These are phyloP conservation scores for Tulasnella sp. DNA, from an alignment of 768 basidiomycete genomes.

Conservation along the genomic window DNA sequence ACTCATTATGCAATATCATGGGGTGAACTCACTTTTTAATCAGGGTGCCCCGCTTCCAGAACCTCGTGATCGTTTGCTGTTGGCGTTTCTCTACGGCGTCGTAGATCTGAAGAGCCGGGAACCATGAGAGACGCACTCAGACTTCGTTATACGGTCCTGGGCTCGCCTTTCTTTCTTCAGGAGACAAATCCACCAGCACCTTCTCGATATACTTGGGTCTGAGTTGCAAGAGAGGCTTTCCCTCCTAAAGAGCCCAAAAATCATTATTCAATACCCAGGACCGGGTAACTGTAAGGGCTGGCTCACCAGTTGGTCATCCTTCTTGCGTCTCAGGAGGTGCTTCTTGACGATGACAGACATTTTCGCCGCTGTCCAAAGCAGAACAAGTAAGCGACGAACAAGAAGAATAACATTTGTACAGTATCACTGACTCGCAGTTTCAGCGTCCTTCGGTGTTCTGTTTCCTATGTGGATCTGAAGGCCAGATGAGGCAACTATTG, in stretches of 20 bases:
- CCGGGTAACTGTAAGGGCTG: background rate
- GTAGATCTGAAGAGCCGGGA: conserved; percentile 21
- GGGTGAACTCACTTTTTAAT: conserved; percentile 49
- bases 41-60: conserved; percentile 51
- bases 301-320: conserved; percentile 39
- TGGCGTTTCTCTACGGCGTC: conserved; percentile 21
- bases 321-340: conserved; percentile 61
- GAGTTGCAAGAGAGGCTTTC: conserved; percentile 54
- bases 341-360: conserved; percentile 40
- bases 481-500: background rate
- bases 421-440: background rate
- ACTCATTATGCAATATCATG: background rate
- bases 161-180: conserved; percentile 24
- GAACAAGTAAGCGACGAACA: conserved; percentile 26
- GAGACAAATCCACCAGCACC: conserved; percentile 23
- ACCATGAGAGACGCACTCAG: conserved; percentile 26
- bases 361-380: background rate
- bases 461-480: background rate
- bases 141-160: conserved; percentile 14
- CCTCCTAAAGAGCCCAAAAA: conserved; percentile 32
- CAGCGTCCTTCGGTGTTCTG: background rate
- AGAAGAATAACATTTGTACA: background rate
- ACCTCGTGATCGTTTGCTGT: conserved; percentile 34
- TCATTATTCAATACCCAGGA: background rate
- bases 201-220: conserved; percentile 25